Percentiles rank a stretch among this genome's conserved stretches.
Evolutionary conservation across 2,329 filamentous ascomycete species (phyloP).

Genomic region (Alternaria sp.): DNA sequence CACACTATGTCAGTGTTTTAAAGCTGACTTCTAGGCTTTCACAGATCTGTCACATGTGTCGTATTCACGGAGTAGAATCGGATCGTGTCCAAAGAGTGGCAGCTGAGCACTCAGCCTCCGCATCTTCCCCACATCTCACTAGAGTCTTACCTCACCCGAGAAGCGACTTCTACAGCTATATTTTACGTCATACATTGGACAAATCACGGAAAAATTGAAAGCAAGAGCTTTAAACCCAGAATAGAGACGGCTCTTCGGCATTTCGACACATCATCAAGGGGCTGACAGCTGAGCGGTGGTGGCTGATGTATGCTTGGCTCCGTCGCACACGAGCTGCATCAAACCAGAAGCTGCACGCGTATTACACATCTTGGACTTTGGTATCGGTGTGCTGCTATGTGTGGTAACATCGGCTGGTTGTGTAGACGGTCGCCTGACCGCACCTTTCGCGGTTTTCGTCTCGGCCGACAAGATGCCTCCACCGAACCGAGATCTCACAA

Average conservation of each 20-base stretch:
- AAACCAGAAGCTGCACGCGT: neutral
- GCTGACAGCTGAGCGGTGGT: slow-evolving; percentile 1
- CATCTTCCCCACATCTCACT: slow-evolving; percentile 2
- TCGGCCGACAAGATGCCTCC: neutral
- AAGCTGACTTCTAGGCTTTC: too few relatives aligned
- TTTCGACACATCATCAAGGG: neutral
- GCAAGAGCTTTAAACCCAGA: neutral
- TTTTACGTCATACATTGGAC: neutral
- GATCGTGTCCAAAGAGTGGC: neutral
- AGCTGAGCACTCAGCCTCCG: neutral
- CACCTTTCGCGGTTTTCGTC: neutral
- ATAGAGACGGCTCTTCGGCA: neutral
- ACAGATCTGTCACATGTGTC: too few relatives aligned
- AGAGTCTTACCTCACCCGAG: neutral
- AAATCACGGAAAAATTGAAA: neutral
- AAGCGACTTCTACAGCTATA: neutral
- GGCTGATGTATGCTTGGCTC: neutral
- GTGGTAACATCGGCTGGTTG: neutral
- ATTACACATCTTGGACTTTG: neutral
- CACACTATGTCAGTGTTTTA: too few relatives aligned
- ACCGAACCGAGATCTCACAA: slow-evolving; percentile 4
- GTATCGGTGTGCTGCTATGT: neutral
- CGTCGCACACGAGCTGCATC: neutral
- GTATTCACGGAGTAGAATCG: too few relatives aligned
- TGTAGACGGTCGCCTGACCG: neutral